phyloP scores from a whole-genome alignment of 129 eudicot species.

The Calendula officinalis region DNA sequence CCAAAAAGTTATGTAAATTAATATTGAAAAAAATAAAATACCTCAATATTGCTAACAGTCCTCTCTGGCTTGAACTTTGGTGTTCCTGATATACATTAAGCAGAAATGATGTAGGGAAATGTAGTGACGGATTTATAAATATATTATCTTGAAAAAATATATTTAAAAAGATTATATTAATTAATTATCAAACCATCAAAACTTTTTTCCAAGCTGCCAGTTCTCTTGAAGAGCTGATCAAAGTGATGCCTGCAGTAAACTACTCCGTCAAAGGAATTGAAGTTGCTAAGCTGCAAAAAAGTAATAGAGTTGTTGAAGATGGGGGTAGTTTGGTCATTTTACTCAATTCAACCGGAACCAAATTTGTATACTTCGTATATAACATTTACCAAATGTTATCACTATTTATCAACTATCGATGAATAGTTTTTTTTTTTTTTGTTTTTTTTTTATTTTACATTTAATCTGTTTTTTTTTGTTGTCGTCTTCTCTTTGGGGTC shows the following conservation, averaged over 20 bases:
- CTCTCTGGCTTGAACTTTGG: conserved; percentile 53
- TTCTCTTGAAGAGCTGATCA: conserved; percentile 88
- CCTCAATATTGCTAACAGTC: conserved; percentile 40
- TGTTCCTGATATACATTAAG: conserved; percentile 41
- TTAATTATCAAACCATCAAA: conserved; percentile 57
- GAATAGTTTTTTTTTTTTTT: no score
- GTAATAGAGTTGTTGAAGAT: no score
- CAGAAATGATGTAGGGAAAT: not conserved
- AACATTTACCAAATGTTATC: no score
- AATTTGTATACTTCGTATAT: not conserved
- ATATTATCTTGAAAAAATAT: not conserved
- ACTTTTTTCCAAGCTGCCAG: conserved; percentile 95
- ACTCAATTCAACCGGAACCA: not conserved
- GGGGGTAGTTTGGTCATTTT: not conserved
- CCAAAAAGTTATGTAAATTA: not conserved
- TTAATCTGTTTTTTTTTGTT: no score
- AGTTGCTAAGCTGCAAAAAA: conserved; percentile 76
- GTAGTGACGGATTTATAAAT: not conserved
- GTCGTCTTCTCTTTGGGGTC: no score
- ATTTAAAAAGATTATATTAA: not conserved
- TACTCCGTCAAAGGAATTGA: conserved; percentile 86
- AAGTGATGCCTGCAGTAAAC: conserved; percentile 91
- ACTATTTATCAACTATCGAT: no score
- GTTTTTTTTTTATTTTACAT: no score
- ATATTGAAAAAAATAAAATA: conserved; percentile 8